phyloP scores from a whole-genome alignment of 176 grass and related monocot species.

The Phyllostachys edulis region DNA sequence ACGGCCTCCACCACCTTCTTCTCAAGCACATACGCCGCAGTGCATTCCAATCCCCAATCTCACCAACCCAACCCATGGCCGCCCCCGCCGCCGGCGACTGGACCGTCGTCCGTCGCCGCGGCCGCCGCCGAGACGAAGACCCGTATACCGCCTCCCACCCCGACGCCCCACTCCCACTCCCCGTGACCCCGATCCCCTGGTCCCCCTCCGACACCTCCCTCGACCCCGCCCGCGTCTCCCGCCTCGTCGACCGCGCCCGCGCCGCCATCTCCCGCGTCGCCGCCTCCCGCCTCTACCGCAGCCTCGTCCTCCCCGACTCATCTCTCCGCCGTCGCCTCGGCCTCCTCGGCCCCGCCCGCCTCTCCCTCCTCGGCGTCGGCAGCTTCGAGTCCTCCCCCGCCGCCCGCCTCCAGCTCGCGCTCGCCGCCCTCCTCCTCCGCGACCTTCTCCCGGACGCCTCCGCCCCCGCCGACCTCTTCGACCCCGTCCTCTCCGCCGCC shows the following conservation, averaged over 20 bases:
- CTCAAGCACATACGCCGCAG: background rate
- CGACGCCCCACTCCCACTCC: conserved; percentile 1
- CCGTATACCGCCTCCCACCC: background rate
- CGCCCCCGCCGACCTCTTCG: conserved; percentile 57
- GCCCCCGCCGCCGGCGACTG: conserved; percentile 30
- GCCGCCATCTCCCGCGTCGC: conserved; percentile 46
- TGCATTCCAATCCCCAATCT: background rate
- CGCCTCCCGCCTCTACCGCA: conserved; percentile 46
- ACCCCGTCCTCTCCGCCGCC: conserved; percentile 65
- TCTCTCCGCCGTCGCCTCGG: conserved; percentile 31
- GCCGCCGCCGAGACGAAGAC: background rate
- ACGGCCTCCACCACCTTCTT: background rate
- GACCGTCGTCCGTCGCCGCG: conserved; percentile 44
- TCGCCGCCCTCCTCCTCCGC: conserved; percentile 51
- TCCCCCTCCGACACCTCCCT: conserved; percentile 49
- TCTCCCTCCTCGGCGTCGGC: conserved; percentile 64
- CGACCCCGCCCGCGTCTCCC: conserved; percentile 39
- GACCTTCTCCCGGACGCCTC: conserved; percentile 32
- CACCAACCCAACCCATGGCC: background rate
- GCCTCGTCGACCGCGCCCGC: conserved; percentile 40
- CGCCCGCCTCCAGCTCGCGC: conserved; percentile 62
- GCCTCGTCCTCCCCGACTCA: conserved; percentile 34
- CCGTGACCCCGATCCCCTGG: conserved; percentile 29
- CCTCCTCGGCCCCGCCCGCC: conserved; percentile 3
- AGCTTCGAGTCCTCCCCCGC: conserved; percentile 65